Evolutionary conservation across 2,329 filamentous ascomycete species (phyloP).

Genomic region (Ophiostoma sp.): DNA sequence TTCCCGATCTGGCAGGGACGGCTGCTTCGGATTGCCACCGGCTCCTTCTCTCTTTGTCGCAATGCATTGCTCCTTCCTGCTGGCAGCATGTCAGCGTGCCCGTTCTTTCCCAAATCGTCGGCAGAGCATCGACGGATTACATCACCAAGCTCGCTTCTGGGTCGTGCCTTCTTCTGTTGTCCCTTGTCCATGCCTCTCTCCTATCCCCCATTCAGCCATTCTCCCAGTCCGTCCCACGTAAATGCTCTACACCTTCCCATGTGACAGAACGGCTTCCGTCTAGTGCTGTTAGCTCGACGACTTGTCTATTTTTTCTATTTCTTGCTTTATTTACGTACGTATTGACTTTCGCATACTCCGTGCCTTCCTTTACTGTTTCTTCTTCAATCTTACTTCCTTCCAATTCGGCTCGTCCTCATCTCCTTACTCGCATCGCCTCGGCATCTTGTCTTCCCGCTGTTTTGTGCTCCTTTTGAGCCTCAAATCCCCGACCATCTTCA

Average conservation of each 20-base stretch:
- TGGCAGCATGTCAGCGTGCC: not conserved
- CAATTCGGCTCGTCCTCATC: not conserved
- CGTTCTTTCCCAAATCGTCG: not conserved
- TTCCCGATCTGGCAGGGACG: not conserved
- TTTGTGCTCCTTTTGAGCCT: not conserved
- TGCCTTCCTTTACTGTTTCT: not conserved
- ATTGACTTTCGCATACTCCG: not conserved
- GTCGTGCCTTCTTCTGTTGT: not conserved
- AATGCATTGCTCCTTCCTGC: not conserved
- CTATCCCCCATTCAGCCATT: not conserved
- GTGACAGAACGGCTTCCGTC: not conserved
- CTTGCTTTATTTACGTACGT: not conserved
- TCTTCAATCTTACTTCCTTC: not conserved
- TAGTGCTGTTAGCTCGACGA: not conserved
- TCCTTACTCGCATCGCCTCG: not conserved
- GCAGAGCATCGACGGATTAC: not conserved
- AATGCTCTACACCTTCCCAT: not conserved
- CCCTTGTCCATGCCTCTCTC: not conserved
- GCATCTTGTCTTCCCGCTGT: not conserved
- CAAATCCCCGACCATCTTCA: not conserved
- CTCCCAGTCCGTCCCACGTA: too few relatives aligned
- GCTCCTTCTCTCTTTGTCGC: not conserved
- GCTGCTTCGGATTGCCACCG: not conserved
- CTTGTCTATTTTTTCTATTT: slow-evolving; percentile 1
- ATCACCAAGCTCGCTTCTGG: not conserved